A percentile compares a stretch with the other conserved stretches of the same genome.
Conservation (phyloP, 2,329 filamentous ascomycete genomes). For the Clonostachys rhizophaga region DNA sequence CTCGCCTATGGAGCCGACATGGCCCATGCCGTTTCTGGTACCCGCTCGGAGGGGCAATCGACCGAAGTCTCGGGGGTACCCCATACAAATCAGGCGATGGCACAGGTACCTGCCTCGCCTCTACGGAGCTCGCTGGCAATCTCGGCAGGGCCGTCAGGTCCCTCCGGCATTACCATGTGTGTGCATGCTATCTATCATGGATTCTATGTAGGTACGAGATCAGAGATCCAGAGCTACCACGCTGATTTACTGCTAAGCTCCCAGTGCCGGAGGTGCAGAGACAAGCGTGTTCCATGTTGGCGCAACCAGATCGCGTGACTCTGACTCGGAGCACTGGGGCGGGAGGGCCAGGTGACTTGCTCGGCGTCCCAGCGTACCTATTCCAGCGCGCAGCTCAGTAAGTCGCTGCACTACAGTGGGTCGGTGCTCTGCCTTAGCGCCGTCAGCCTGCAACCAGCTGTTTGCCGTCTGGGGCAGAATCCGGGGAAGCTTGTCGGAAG, state of each 20-base stretch:
- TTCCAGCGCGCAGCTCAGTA: neutral
- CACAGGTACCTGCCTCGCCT: too few species aligned
- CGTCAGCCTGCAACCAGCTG: conserved; percentile 2
- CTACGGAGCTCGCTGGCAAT: too few species aligned
- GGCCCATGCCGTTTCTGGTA: too few species aligned
- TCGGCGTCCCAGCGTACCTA: neutral
- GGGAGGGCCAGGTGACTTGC: neutral
- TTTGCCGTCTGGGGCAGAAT: conserved; percentile 17
- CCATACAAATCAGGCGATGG: too few species aligned
- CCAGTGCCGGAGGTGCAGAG: neutral
- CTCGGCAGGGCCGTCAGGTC: too few species aligned
- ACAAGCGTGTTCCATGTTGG: neutral
- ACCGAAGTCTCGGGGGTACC: too few species aligned
- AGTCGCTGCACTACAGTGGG: neutral
- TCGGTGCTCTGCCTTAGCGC: neutral
- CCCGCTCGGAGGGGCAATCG: too few species aligned
- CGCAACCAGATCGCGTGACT: neutral
- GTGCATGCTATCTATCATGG: too few species aligned
- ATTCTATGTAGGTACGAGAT: too few species aligned
- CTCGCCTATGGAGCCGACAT: too few species aligned
- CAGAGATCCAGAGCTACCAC: neutral
- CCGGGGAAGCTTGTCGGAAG: conserved; percentile 23
- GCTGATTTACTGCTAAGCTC: neutral
- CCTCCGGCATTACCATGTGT: too few species aligned
- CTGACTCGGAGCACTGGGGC: neutral